Conservation (phyloP, 2,329 filamentous ascomycete species). For the Cryphonectria carpinicola region DNA sequence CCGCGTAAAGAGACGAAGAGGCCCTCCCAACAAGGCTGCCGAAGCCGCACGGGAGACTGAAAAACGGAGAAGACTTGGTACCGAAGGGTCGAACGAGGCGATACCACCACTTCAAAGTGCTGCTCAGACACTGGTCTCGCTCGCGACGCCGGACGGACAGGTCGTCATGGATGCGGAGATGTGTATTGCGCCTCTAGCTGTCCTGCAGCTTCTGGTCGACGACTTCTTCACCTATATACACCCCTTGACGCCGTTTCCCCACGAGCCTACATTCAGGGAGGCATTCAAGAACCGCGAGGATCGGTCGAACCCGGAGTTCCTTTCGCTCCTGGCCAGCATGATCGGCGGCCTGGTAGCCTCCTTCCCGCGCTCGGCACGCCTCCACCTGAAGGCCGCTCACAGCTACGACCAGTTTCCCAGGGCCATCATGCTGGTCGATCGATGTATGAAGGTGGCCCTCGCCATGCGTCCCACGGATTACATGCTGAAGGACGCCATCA, state of each 20-base stretch:
- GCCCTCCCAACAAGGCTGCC: conserved; percentile 62
- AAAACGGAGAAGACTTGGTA: conserved; percentile 49
- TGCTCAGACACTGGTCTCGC: conserved; percentile 54
- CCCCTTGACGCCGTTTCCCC: conserved; percentile 75
- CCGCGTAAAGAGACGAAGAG: conserved; percentile 61
- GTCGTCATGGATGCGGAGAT: conserved; percentile 62
- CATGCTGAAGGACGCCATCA: conserved; percentile 51
- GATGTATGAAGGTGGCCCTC: conserved; percentile 71
- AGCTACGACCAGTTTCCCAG: conserved; percentile 69
- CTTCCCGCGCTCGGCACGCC: conserved; percentile 71
- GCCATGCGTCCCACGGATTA: conserved; percentile 65
- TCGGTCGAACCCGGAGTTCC: conserved; percentile 66
- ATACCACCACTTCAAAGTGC: conserved; percentile 51
- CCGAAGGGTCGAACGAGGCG: conserved; percentile 12
- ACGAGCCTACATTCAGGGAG: conserved; percentile 76
- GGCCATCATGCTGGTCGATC: conserved; percentile 70
- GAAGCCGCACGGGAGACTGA: conserved; percentile 56
- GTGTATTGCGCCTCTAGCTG: conserved; percentile 68
- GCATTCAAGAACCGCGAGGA: conserved; percentile 71
- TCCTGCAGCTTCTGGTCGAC: conserved; percentile 71
- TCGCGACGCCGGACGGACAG: conserved; percentile 42
- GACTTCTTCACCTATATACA: conserved; percentile 86
- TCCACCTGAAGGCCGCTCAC: conserved; percentile 70
- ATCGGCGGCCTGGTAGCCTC: conserved; percentile 74
- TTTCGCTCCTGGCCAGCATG: conserved; percentile 76